These are phyloP conservation scores for Violaceomyces palustris DNA, from an alignment of 1,284 basidiomycete species.

Conservation along the genomic window DNA sequence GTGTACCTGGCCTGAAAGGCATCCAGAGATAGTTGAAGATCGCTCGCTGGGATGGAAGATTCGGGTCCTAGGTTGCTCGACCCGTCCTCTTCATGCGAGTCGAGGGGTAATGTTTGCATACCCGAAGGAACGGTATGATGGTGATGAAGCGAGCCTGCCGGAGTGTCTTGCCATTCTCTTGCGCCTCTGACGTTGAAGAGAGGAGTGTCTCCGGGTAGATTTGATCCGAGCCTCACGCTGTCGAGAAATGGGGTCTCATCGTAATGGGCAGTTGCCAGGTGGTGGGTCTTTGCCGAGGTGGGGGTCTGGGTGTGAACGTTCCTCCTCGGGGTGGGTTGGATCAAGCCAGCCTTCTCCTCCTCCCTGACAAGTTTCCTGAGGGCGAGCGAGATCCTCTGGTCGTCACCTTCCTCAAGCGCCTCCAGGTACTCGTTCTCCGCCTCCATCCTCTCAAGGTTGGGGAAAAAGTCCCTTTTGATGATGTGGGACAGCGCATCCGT, in stretches of 20 bases:
- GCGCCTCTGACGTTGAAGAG: neutral
- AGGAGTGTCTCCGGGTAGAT: neutral
- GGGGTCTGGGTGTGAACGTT: too few species aligned
- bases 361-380: slow-evolving; percentile 18
- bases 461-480: slow-evolving; percentile 96
- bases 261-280: too few species aligned
- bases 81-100: neutral
- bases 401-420: slow-evolving; percentile 35
- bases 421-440: slow-evolving; percentile 47
- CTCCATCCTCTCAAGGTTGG: slow-evolving; percentile 52
- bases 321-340: too few species aligned
- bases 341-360: slow-evolving; percentile 20
- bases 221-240: too few species aligned
- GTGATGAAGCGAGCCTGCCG: slow-evolving; percentile 1
- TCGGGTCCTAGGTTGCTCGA: neutral
- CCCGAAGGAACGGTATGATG: neutral
- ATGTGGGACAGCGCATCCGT: slow-evolving; percentile 84
- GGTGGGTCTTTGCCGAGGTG: too few species aligned
- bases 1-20: slow-evolving; percentile 42
- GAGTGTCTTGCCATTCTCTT: slow-evolving; percentile 23
- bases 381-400: slow-evolving; percentile 9
- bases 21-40: slow-evolving; percentile 29
- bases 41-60: too few species aligned
- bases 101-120: neutral
- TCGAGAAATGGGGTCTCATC: too few species aligned